phyloP scores from a whole-genome alignment of 495 filamentous ascomycete species.

The Darksidea phi region DNA sequence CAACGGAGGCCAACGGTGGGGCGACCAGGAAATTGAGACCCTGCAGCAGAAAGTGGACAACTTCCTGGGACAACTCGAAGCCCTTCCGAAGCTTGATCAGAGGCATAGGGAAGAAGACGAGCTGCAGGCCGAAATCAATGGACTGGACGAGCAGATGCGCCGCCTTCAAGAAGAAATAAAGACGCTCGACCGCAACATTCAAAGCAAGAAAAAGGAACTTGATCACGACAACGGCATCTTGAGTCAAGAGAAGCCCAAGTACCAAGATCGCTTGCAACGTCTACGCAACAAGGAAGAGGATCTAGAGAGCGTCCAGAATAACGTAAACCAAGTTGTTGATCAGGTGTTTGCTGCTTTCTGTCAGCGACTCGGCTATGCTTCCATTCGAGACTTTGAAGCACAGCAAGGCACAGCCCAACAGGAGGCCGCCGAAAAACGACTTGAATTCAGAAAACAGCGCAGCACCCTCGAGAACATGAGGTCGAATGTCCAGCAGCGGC shows the following conservation, averaged over 20 bases:
- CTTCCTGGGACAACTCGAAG: constrained; percentile 66
- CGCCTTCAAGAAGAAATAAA: constrained; percentile 73
- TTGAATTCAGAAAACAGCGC: constrained; percentile 82
- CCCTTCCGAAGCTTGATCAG: constrained; percentile 72
- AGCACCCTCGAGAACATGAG: constrained; percentile 75
- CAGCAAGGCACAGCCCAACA: constrained; percentile 90
- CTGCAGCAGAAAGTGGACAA: constrained; percentile 70
- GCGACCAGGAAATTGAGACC: constrained; percentile 83
- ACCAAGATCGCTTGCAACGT: constrained; percentile 64
- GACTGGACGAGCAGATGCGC: constrained; percentile 73
- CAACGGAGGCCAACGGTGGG: constrained; percentile 62
- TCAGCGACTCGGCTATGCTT: constrained; percentile 76
- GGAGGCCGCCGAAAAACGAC: constrained; percentile 79
- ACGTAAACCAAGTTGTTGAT: constrained; percentile 84
- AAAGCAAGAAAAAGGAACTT: constrained; percentile 81
- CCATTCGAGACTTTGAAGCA: constrained; percentile 88
- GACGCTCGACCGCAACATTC: constrained; percentile 79
- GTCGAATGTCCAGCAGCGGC: constrained; percentile 70
- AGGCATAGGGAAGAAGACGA: constrained; percentile 73
- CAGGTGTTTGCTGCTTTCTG: constrained; percentile 87
- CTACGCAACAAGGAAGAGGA: constrained; percentile 64
- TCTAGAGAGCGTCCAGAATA: constrained; percentile 67
- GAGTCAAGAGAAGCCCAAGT: constrained; percentile 73
- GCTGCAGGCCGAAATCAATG: constrained; percentile 74
- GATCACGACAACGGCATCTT: constrained; percentile 68